Base-by-base conservation (phyloP, 495 filamentous ascomycete species). In the Talaromyces ruber region DNA sequence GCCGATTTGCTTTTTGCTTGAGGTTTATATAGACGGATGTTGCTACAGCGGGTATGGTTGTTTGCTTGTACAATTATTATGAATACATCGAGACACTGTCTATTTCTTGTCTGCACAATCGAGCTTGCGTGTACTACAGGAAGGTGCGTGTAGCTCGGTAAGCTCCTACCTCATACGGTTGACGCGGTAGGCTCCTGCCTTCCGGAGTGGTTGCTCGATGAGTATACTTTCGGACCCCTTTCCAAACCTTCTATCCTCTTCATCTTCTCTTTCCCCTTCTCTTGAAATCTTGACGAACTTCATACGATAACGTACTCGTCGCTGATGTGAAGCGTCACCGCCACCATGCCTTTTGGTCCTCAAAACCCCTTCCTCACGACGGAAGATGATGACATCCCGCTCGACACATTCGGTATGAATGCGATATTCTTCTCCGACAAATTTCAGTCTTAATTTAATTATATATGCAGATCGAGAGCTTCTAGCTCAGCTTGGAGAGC, bases 391-490 rank as follows among this genome's bases (percentile, higher is more conserved):
- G 64, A 63, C 21, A 26, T 67, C 60, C 59, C 75, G 32, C 68
- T 79, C 22, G 81, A 84, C 75, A 76, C 72, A 3, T 83, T 83
- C 68, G 81, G 82, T 85, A 62, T 67, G 73, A 30, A 47, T 39
- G 18, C 28, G 9, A 43, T 25, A 16, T 60, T 60, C 11, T 52
- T 16, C 5, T n/a, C 22, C 7, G 26, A 29, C 5, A 47, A 18
- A 2, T 8, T 47, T 8, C 9, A 11, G n/a, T 6, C 8, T 1
- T 6, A n/a, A 2, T 18, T n/a, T 47, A 21, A 47, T 4, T 21
- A 0, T 5, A 6, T 8, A 47, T 6, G 22, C 45, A 79, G 77
- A 79, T 37, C 67, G 76, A n/a, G 74, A 78, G 21, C 56, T 79
- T 11, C 64, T 79, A 12, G 73, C 75, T 9, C 72, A 73, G 29